Evolutionary conservation across 345 rosid species (phyloP), one percentile per base, ranked within the genome.

Genomic region (Rhizophora mangle): DNA sequence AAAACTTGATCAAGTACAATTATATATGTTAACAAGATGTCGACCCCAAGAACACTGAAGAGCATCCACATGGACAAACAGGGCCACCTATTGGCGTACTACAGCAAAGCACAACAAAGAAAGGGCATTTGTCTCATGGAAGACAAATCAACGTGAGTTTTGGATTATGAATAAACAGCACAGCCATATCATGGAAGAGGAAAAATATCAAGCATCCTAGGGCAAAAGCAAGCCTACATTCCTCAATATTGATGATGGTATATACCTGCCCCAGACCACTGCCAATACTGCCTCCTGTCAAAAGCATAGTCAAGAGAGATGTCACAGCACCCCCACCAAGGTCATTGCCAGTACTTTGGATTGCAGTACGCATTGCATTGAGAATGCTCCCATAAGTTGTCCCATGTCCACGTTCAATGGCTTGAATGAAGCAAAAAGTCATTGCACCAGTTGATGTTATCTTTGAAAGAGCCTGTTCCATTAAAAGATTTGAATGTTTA

Each of bases 341-440:
- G 64, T 68, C 76, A 65, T 34, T 72, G 37, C 89, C 91, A 15
- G 83, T 66, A 62, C 72, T 85, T 73, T 87, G 79, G 34, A 93
- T 91, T 4, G 91, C 76, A 15, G 78, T 26, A 32, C 96, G 97
- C 92, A 89, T 88, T 32, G 94, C 73, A 65, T 72, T 85, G 36
- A 88, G 89, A 31, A 93, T 75, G 82, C 82, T 89, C 59, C 94
- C 96, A 51, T 93, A 91, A 27, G 98, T 88, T 37, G 80, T 21
- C 15, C 78, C 91, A 29, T 88, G 84, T 37, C 92, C 78, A n/a
- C 72, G 84, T 72, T 93, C 92, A 67, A 91, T 83, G 0, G 96
- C 98, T 87, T 86, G 91, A 69, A 93, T 93, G 72, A 91, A 91
- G 75, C 91, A 89, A 81, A 77, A 89, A 19, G 97, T 89, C 98